Evolutionary conservation across 306 rosid genomes (phyloP).

Genomic region (Alnus rubra): DNA sequence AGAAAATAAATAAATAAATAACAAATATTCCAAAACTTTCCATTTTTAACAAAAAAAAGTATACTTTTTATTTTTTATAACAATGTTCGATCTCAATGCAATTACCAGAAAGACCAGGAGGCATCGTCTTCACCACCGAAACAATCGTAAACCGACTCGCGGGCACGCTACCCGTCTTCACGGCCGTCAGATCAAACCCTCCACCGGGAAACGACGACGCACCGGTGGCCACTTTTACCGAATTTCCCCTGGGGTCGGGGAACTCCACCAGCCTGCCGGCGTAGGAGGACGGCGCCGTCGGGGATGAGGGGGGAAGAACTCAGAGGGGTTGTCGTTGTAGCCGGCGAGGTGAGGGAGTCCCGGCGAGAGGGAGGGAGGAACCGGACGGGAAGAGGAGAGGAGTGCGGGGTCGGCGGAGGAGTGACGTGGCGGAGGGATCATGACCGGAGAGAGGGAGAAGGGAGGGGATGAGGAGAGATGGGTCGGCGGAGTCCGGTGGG

Average conservation of each 20-base stretch:
- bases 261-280: conserved; percentile 38
- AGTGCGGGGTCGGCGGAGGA: conserved; percentile 16
- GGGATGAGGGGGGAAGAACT: conserved; percentile 34
- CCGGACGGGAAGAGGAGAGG: conserved; percentile 25
- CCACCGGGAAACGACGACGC: conserved; percentile 59
- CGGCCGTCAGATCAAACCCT: conserved; percentile 52
- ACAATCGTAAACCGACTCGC: conserved; percentile 62
- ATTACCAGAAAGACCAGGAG: conserved; percentile 47
- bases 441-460: conserved; percentile 44
- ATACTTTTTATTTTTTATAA: too few relatives aligned
- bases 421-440: conserved; percentile 45
- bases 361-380: conserved; percentile 37
- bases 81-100: not conserved
- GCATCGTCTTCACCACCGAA: conserved; percentile 40
- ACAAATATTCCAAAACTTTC: not conserved
- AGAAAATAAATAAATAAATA: not conserved
- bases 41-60: not conserved
- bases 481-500: conserved; percentile 37
- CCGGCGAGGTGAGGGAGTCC: conserved; percentile 26
- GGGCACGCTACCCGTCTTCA: conserved; percentile 56
- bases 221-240: conserved; percentile 28
- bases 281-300: conserved; percentile 42
- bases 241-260: conserved; percentile 29
- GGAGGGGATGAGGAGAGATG: conserved; percentile 18
- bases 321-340: conserved; percentile 15